These are phyloP conservation scores for Fennellomyces sp. DNA, from an alignment of 371 early-diverging fungal species.

Conservation along the genomic window DNA sequence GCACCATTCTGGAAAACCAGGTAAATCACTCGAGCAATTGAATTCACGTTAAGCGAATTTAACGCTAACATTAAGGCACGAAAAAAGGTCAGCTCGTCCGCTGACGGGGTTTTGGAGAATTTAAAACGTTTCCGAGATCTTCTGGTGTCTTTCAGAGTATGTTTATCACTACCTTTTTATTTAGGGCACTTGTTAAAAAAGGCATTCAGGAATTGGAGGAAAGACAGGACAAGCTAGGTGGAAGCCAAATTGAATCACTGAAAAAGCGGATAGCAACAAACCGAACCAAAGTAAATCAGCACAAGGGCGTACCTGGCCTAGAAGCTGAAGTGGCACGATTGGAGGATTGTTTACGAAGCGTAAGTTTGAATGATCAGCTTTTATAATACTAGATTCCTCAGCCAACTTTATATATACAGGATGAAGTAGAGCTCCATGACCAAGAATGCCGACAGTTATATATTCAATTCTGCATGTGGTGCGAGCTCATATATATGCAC, in stretches of 20 bases:
- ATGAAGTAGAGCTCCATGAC: slow-evolving; percentile 89
- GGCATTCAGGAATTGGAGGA: slow-evolving; percentile 32
- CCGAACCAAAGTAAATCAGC: slow-evolving; percentile 41
- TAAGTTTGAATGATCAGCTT: no score
- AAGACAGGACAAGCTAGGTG: slow-evolving; percentile 30
- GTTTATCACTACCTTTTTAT: not conserved
- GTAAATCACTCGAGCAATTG: slow-evolving; percentile 19
- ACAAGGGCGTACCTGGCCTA: slow-evolving; percentile 48
- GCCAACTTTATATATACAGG: no score
- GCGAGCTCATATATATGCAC: slow-evolving; percentile 48
- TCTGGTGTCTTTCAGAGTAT: slow-evolving; percentile 64
- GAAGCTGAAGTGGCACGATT: slow-evolving; percentile 43
- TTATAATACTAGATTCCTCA: no score
- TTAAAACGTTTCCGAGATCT: slow-evolving; percentile 73
- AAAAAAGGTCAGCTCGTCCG: slow-evolving; percentile 24
- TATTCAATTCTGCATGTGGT: slow-evolving; percentile 45
- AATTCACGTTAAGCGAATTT: not conserved
- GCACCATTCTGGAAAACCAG: slow-evolving; percentile 59
- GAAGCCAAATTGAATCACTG: slow-evolving; percentile 39
- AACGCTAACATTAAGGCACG: not conserved
- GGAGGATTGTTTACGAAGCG: slow-evolving; percentile 36
- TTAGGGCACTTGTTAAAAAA: slow-evolving; percentile 25
- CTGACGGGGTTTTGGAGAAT: slow-evolving; percentile 65
- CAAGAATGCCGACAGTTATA: slow-evolving; percentile 38
- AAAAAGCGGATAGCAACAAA: slow-evolving; percentile 34